phyloP scores from a whole-genome alignment of 1,139 yeast genomes.

The Scheffersomyces segobiensis region DNA sequence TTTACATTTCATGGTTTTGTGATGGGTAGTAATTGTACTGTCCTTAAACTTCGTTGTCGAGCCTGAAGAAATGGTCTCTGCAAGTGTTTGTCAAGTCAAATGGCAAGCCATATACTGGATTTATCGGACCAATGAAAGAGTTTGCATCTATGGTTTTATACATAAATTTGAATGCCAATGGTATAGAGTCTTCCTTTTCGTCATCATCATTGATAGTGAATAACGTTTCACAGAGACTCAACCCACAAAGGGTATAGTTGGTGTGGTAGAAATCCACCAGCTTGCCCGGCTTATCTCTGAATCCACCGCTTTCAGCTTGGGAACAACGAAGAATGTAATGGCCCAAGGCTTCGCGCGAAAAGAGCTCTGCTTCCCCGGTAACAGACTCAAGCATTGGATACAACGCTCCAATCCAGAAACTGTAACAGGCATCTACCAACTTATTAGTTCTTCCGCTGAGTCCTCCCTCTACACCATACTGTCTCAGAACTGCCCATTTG shows the following conservation, averaged over 20 bases:
- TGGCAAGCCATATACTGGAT: conserved; percentile 72
- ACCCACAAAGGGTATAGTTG: conserved; percentile 78
- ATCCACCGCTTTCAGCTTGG: conserved; percentile 69
- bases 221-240: conserved; percentile 66
- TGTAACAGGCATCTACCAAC: conserved; percentile 93
- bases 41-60: not conserved
- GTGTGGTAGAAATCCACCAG: conserved; percentile 87
- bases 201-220: conserved; percentile 26
- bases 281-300: conserved; percentile 85
- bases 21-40: not conserved
- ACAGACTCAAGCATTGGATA: conserved; percentile 63
- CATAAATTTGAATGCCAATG: conserved; percentile 30
- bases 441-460: conserved; percentile 89
- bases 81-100: conserved; percentile 22
- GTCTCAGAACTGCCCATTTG: conserved; percentile 73
- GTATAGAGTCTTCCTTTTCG: conserved; percentile 5
- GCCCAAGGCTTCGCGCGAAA: conserved; percentile 56
- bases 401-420: conserved; percentile 92
- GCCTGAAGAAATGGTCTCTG: conserved; percentile 10
- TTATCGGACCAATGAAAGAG: conserved; percentile 34
- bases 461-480: conserved; percentile 76
- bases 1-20: not conserved
- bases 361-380: conserved; percentile 29
- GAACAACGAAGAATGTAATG: conserved; percentile 75
- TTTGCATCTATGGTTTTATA: conserved; percentile 12